These are phyloP conservation scores for Yarrowia sp. DNA, from an alignment of 805 yeast species.

Conservation along the genomic window DNA sequence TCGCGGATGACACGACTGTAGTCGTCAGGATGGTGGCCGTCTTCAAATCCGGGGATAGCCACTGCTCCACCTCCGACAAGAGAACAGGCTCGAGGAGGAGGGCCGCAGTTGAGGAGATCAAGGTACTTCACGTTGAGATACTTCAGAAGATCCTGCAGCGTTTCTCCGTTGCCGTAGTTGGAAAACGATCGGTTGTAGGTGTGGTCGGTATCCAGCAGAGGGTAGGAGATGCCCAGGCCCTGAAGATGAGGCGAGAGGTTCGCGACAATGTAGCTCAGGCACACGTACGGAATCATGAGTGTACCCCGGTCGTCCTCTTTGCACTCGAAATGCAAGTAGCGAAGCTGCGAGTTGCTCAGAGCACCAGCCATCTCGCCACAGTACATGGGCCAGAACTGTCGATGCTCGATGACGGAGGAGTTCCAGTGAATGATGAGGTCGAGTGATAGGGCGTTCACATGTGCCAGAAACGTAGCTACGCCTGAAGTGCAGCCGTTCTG, in stretches of 20 bases:
- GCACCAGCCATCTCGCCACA: constrained; percentile 20
- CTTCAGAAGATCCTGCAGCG: constrained; percentile 5
- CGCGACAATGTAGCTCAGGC: constrained; percentile 12
- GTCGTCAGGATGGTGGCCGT: constrained; percentile 29
- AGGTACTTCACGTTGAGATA: constrained; percentile 5
- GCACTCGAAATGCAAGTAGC: constrained; percentile 10
- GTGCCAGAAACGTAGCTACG: constrained; percentile 21
- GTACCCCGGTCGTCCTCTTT: constrained; percentile 16
- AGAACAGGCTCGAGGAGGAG: constrained; percentile 10
- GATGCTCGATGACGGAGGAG: not conserved
- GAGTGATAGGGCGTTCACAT: not conserved
- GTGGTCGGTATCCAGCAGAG: constrained; percentile 9
- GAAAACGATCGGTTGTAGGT: constrained; percentile 11
- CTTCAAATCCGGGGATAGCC: constrained; percentile 19
- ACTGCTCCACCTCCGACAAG: constrained; percentile 11
- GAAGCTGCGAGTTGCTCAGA: constrained; percentile 2
- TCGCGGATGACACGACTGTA: constrained; percentile 28
- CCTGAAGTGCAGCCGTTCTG: not conserved
- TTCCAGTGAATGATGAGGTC: constrained; percentile 21
- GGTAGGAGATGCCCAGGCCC: constrained; percentile 12
- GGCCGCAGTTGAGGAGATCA: constrained; percentile 17
- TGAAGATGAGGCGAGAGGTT: constrained; percentile 9
- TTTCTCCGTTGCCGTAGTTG: constrained; percentile 16
- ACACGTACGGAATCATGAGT: constrained; percentile 15
- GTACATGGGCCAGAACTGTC: constrained; percentile 18